A percentile compares a stretch with the other conserved stretches of the same genome.
Evolutionary conservation across 108 stramenopile genomes (phyloP).

Genomic region (Licmophora abbreviata): DNA sequence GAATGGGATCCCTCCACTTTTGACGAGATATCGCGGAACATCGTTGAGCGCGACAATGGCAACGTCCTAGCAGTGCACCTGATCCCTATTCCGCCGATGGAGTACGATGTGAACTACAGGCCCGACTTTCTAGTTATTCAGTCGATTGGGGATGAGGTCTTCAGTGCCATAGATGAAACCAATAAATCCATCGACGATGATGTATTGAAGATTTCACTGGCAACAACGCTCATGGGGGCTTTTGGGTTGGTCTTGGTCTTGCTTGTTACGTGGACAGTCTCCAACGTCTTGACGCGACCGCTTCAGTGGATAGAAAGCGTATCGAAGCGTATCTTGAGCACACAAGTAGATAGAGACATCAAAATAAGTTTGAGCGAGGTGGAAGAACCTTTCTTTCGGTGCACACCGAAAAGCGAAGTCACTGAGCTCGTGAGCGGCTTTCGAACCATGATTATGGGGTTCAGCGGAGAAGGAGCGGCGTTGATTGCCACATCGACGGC

Average conservation of each 20-base stretch:
- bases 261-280: conserved; percentile 16
- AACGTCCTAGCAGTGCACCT: conserved; percentile 12
- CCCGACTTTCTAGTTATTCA: conserved; percentile 28
- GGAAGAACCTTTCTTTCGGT: conserved; percentile 5
- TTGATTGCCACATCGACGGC: conserved; percentile 10
- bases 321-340: conserved; percentile 26
- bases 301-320: conserved; percentile 41
- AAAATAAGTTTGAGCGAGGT: conserved; percentile 1
- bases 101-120: conserved; percentile 20
- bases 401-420: conserved; percentile 41
- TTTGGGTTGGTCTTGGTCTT: conserved; percentile 25
- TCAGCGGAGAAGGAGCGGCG: conserved; percentile 23
- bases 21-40: background rate
- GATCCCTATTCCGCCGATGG: conserved; percentile 23
- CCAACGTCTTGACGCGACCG: conserved; percentile 29
- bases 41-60: conserved; percentile 7
- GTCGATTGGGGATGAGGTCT: conserved; percentile 12
- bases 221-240: conserved; percentile 18
- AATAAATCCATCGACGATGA: conserved; percentile 17
- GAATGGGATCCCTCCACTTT: background rate
- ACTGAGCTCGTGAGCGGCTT: conserved; percentile 27
- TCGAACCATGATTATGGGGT: conserved; percentile 14
- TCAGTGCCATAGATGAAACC: conserved; percentile 15
- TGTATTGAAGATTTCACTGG: conserved; percentile 14
- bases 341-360: conserved; percentile 14